These are phyloP conservation scores for Boletus mariae DNA, from an alignment of 1,284 basidiomycete species.

Conservation along the genomic window DNA sequence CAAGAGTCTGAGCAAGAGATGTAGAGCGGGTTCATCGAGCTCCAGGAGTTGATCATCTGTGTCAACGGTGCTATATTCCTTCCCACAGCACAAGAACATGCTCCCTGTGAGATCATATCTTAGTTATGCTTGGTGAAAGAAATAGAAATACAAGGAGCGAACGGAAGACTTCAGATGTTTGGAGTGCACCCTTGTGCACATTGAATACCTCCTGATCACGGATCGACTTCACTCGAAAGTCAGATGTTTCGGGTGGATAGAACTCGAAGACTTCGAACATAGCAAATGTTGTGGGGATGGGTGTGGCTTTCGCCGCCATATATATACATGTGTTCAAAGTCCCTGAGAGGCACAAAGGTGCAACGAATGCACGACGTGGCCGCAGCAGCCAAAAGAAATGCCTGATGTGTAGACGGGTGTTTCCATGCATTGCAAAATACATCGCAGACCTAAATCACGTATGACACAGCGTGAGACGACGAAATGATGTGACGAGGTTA, in stretches of 20 bases:
- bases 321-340: not conserved
- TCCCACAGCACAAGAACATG: slow-evolving; percentile 60
- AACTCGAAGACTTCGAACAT: slow-evolving; percentile 30
- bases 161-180: slow-evolving; percentile 59
- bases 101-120: slow-evolving; percentile 40
- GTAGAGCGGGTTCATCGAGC: slow-evolving; percentile 49
- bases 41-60: slow-evolving; percentile 38
- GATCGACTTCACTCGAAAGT: slow-evolving; percentile 52
- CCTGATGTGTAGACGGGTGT: slow-evolving; percentile 22
- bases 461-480: slow-evolving; percentile 40
- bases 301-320: not conserved
- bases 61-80: slow-evolving; percentile 19
- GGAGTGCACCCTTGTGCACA: slow-evolving; percentile 46
- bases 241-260: slow-evolving; percentile 40
- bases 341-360: not conserved
- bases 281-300: not conserved
- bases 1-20: slow-evolving; percentile 49
- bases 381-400: not conserved
- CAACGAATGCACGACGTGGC: slow-evolving; percentile 23
- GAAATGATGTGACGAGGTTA: slow-evolving; percentile 34
- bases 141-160: slow-evolving; percentile 24
- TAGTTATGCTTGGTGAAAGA: not conserved
- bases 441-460: slow-evolving; percentile 39
- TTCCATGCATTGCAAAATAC: slow-evolving; percentile 39
- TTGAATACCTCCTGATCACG: slow-evolving; percentile 46